Conservation (phyloP, 2,329 filamentous ascomycete species). For the Metarhizium album region DNA sequence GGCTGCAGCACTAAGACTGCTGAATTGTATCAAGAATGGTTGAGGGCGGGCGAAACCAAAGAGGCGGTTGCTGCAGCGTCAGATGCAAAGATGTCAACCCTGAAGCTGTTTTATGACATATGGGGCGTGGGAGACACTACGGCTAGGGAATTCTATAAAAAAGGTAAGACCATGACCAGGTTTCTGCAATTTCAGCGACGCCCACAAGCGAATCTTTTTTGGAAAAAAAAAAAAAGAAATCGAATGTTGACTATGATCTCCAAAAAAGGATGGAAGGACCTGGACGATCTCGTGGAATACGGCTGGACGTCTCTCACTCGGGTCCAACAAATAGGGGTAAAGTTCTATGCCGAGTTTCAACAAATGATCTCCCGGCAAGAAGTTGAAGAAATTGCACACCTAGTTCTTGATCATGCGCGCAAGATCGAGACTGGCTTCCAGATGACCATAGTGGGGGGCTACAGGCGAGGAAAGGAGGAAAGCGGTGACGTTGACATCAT, state of each 20-base stretch:
- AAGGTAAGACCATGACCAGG: constrained; percentile 24
- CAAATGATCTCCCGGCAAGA: constrained; percentile 61
- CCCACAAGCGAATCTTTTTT: no score
- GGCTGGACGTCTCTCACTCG: constrained; percentile 67
- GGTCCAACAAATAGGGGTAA: constrained; percentile 86
- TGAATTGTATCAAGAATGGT: constrained; percentile 67
- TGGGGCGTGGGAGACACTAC: constrained; percentile 86
- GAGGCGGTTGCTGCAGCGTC: constrained; percentile 54
- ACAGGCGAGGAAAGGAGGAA: constrained; percentile 63
- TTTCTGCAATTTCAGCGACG: not conserved
- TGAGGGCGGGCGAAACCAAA: constrained; percentile 43
- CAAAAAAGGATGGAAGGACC: constrained; percentile 56
- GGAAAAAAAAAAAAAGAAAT: not conserved
- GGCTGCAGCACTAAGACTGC: constrained; percentile 76
- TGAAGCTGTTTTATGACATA: constrained; percentile 69
- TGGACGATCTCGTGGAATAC: constrained; percentile 77
- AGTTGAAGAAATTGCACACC: constrained; percentile 55
- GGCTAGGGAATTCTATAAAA: constrained; percentile 69
- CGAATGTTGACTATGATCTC: constrained; percentile 4
- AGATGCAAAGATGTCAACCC: constrained; percentile 51
- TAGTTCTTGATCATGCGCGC: constrained; percentile 57
- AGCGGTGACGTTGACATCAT: constrained; percentile 82
- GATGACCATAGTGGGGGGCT: constrained; percentile 63
- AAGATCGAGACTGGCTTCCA: constrained; percentile 44
- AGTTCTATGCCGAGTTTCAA: constrained; percentile 82